These are phyloP conservation scores for Hortaea werneckii DNA, from an alignment of 2,329 filamentous ascomycete species.

Conservation along the genomic window DNA sequence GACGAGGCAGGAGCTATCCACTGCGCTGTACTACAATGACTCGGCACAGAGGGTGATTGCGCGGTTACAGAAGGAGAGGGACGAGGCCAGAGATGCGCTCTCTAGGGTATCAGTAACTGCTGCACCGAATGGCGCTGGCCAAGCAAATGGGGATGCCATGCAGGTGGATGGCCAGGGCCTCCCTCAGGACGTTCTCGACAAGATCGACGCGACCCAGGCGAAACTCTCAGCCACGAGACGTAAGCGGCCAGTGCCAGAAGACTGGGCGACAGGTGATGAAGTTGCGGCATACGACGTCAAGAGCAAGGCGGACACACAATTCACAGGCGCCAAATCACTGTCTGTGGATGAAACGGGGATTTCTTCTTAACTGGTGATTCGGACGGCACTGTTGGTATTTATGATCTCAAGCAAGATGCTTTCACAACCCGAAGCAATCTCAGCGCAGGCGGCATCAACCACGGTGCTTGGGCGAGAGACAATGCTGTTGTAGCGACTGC, in stretches of 20 bases:
- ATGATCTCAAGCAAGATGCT: slow-evolving; percentile 66
- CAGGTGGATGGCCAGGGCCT: slow-evolving; percentile 75
- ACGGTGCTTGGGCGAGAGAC: slow-evolving; percentile 53
- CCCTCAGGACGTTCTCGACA: slow-evolving; percentile 58
- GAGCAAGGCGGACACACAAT: slow-evolving; percentile 46
- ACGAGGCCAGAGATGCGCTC: slow-evolving; percentile 82
- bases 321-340: slow-evolving; percentile 48
- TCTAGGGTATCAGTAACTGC: slow-evolving; percentile 70
- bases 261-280: slow-evolving; percentile 69
- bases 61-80: slow-evolving; percentile 76
- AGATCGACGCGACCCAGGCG: slow-evolving; percentile 71
- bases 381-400: slow-evolving; percentile 67
- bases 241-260: slow-evolving; percentile 76
- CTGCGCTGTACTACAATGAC: slow-evolving; percentile 92
- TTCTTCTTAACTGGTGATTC: slow-evolving; percentile 64
- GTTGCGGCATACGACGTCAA: slow-evolving; percentile 51
- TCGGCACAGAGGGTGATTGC: slow-evolving; percentile 93
- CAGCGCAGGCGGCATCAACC: slow-evolving; percentile 58
- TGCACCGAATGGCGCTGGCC: slow-evolving; percentile 32
- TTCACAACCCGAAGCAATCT: slow-evolving; percentile 58
- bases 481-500: slow-evolving; percentile 64
- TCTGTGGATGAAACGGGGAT: slow-evolving; percentile 51
- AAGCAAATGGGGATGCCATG: slow-evolving; percentile 70
- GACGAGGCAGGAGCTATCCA: slow-evolving; percentile 86
- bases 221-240: slow-evolving; percentile 79